These are phyloP conservation scores for Marasmius sp. DNA, from an alignment of 1,284 basidiomycete species.

Conservation along the genomic window DNA sequence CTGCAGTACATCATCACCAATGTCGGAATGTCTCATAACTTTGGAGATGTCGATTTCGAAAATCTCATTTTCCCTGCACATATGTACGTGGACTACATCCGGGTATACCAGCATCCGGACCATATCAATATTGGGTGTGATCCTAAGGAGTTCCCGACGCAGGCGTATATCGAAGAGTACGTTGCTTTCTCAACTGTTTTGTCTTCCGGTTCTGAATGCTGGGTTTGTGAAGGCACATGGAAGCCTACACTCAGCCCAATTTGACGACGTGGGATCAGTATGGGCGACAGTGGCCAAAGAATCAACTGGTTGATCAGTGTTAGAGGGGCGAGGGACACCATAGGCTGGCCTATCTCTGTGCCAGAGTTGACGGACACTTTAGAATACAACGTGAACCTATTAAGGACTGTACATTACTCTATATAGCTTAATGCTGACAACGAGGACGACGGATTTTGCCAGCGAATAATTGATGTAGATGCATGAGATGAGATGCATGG, in stretches of 20 bases:
- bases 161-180: slow-evolving; percentile 56
- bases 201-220: neutral
- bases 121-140: slow-evolving; percentile 70
- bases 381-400: too few relatives aligned
- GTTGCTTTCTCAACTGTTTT: slow-evolving; percentile 17
- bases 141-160: slow-evolving; percentile 64
- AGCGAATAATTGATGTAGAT: too few relatives aligned
- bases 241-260: slow-evolving; percentile 21
- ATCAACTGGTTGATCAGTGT: slow-evolving; percentile 11
- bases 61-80: slow-evolving; percentile 53
- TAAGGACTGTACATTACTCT: too few relatives aligned
- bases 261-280: slow-evolving; percentile 8
- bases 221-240: slow-evolving; percentile 28
- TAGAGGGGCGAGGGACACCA: neutral
- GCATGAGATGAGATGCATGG: too few relatives aligned
- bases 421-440: too few relatives aligned
- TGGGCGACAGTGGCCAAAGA: slow-evolving; percentile 10
- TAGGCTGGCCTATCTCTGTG: too few relatives aligned
- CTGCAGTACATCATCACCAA: slow-evolving; percentile 60
- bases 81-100: slow-evolving; percentile 69
- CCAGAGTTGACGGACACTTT: too few relatives aligned
- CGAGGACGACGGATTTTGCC: too few relatives aligned
- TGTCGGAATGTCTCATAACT: slow-evolving; percentile 67
- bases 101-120: slow-evolving; percentile 64
- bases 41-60: slow-evolving; percentile 53